phyloP scores from a whole-genome alignment of 2,329 filamentous ascomycete genomes.

The Blastomyces emzantsi region DNA sequence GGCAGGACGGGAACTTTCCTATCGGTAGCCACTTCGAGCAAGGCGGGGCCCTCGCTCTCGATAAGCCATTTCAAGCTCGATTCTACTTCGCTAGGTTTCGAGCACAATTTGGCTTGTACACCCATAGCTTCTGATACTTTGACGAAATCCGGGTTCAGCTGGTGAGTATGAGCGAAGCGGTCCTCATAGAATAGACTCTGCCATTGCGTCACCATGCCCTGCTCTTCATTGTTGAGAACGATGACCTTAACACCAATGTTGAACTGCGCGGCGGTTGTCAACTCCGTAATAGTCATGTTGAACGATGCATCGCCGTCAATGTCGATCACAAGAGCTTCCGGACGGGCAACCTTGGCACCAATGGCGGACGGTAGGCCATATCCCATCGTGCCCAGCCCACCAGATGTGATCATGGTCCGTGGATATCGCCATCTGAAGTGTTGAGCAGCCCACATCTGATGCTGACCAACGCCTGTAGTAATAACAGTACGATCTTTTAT shows the following conservation, averaged over 20 bases:
- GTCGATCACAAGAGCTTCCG: constrained; percentile 80
- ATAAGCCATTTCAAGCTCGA: constrained; percentile 82
- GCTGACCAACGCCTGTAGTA: constrained; percentile 88
- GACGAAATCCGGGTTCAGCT: constrained; percentile 91
- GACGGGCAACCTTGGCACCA: constrained; percentile 78
- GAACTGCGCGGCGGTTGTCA: constrained; percentile 88
- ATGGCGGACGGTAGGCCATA: constrained; percentile 91
- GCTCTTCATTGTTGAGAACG: constrained; percentile 92
- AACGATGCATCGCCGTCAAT: constrained; percentile 99
- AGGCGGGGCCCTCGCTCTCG: constrained; percentile 77
- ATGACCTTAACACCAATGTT: constrained; percentile 95
- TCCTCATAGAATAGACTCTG: constrained; percentile 97
- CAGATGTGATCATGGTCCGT: constrained; percentile 90
- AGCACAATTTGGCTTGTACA: constrained; percentile 62
- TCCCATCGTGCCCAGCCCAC: constrained; percentile 93
- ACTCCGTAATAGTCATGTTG: constrained; percentile 95
- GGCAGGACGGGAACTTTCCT: constrained; percentile 75
- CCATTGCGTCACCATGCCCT: constrained; percentile 99
- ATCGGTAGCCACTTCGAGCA: constrained; percentile 87
- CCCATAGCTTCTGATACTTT: constrained; percentile 90
- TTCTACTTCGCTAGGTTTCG: constrained; percentile 66
- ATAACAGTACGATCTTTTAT: constrained; percentile 82
- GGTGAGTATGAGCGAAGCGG: constrained; percentile 83
- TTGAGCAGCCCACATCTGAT: constrained; percentile 98
- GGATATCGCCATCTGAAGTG: constrained; percentile 93